Percentiles rank a stretch among this genome's conserved stretches.
Evolutionary conservation across 768 basidiomycete species (phyloP).

Genomic region (Xerocomellus chrysenteron): DNA sequence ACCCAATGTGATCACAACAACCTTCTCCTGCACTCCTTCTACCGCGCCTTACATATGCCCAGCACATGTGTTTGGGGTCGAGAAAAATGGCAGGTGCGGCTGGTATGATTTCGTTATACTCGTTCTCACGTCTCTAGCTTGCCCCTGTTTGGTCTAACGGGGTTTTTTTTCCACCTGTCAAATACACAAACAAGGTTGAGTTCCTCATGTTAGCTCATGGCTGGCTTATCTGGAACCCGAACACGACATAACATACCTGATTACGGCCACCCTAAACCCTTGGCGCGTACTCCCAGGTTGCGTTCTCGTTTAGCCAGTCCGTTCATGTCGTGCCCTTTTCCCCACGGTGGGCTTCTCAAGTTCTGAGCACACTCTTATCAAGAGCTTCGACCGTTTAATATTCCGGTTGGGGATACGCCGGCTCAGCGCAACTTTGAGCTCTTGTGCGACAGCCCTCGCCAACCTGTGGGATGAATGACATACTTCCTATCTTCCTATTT

Average conservation of each 20-base stretch:
- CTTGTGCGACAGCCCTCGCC: conserved; percentile 1
- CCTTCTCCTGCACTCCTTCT: not conserved
- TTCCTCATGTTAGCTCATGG: not conserved
- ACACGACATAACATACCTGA: not conserved
- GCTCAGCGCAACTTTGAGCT: not conserved
- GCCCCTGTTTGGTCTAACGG: not conserved
- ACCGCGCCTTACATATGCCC: not conserved
- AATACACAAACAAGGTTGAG: conserved; percentile 13
- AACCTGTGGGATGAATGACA: conserved; percentile 4
- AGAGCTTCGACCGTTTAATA: conserved; percentile 14
- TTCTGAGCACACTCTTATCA: conserved; percentile 6
- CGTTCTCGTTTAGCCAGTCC: not conserved
- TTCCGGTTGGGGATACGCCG: conserved; percentile 2
- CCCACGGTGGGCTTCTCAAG: conserved; percentile 18
- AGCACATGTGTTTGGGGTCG: not conserved
- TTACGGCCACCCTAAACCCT: conserved; percentile 4
- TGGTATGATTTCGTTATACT: not conserved
- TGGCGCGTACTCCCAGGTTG: not conserved
- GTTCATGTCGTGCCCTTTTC: not conserved
- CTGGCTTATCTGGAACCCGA: conserved; percentile 1
- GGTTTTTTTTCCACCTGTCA: not conserved
- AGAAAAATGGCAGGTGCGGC: no score
- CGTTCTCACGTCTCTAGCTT: not conserved
- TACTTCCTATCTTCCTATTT: not conserved
- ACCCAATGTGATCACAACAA: not conserved